Evolutionary conservation across 495 filamentous ascomycete species (phyloP).

Genomic region (Aspergillus taichungensis): DNA sequence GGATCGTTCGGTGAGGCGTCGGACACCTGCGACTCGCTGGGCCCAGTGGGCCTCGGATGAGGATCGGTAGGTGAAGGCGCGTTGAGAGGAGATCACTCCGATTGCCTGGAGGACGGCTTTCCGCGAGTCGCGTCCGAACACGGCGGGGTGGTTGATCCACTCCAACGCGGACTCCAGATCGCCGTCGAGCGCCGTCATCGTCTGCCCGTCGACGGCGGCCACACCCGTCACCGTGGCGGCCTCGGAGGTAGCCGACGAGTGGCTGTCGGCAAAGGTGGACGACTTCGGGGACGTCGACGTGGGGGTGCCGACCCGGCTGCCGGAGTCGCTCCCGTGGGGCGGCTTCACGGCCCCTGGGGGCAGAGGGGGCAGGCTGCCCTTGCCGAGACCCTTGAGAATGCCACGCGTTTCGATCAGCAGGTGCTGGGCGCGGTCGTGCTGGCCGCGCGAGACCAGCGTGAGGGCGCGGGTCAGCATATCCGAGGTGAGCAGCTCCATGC

Average conservation of each 20-base stretch:
- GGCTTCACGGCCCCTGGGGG: conserved; percentile 43
- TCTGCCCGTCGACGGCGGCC: conserved; percentile 65
- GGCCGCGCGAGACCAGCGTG: conserved; percentile 81
- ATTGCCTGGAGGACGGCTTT: conserved; percentile 96
- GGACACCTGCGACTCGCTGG: conserved; percentile 65
- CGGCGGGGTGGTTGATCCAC: conserved; percentile 96
- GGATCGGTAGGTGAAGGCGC: conserved; percentile 89
- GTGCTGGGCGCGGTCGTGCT: conserved; percentile 89
- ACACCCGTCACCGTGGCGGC: conserved; percentile 54
- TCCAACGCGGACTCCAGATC: conserved; percentile 92
- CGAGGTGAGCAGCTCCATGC: conserved; percentile 96
- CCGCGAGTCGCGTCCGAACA: conserved; percentile 88
- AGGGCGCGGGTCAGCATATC: conserved; percentile 95
- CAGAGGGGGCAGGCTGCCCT: conserved; percentile 90
- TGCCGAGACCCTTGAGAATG: conserved; percentile 91
- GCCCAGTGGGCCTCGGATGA: conserved; percentile 81
- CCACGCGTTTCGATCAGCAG: conserved; percentile 86
- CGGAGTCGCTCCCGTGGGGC: conserved; percentile 26
- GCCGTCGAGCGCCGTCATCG: conserved; percentile 78
- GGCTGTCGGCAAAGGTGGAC: conserved; percentile 34
- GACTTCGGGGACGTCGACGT: conserved; percentile 34
- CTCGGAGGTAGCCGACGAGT: conserved; percentile 34
- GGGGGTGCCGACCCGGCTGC: conserved; percentile 29
- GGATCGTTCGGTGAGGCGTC: conserved; percentile 64
- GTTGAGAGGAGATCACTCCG: conserved; percentile 88